Percentiles rank a stretch among this genome's conserved stretches.
Evolutionary conservation across 2,329 filamentous ascomycete species (phyloP).

Genomic region (Talaromyces sp.): DNA sequence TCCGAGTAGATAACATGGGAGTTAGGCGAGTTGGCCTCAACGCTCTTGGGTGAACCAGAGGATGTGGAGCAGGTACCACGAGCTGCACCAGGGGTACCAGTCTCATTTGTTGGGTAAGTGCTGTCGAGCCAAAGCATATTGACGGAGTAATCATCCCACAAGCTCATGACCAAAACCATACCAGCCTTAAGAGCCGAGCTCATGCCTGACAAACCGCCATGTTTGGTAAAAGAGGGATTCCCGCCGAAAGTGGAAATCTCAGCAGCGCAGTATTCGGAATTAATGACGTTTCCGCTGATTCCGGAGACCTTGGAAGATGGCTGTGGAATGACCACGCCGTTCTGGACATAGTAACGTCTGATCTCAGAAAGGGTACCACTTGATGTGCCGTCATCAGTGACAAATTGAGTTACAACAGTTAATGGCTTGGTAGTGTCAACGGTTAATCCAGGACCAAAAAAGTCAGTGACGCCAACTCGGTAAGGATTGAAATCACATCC

Average conservation of each 20-base stretch:
- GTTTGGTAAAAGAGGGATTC: conserved; percentile 47
- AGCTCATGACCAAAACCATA: conserved; percentile 59
- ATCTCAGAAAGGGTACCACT: conserved; percentile 56
- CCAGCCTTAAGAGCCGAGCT: conserved; percentile 50
- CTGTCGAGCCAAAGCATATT: conserved; percentile 74
- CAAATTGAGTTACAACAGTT: conserved; percentile 65
- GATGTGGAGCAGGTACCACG: conserved; percentile 52
- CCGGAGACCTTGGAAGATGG: conserved; percentile 43
- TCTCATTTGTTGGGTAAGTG: conserved; percentile 51
- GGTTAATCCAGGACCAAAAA: conserved; percentile 57
- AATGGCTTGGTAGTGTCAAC: conserved; percentile 57
- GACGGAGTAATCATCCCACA: conserved; percentile 61
- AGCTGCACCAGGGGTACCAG: conserved; percentile 44
- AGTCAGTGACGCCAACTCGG: conserved; percentile 59
- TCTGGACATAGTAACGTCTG: conserved; percentile 61
- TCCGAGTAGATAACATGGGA: conserved; percentile 55
- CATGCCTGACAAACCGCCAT: conserved; percentile 55
- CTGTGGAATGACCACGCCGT: conserved; percentile 56
- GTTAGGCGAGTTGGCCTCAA: conserved; percentile 30
- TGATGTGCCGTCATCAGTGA: conserved; percentile 52
- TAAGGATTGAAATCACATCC: conserved; percentile 67
- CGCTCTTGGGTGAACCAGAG: conserved; percentile 45
- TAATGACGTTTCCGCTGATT: conserved; percentile 52
- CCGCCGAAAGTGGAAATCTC: conserved; percentile 56
- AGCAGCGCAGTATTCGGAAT: conserved; percentile 51